phyloP scores from a whole-genome alignment of 1,284 basidiomycete genomes.

The Amylostereum areolatum region DNA sequence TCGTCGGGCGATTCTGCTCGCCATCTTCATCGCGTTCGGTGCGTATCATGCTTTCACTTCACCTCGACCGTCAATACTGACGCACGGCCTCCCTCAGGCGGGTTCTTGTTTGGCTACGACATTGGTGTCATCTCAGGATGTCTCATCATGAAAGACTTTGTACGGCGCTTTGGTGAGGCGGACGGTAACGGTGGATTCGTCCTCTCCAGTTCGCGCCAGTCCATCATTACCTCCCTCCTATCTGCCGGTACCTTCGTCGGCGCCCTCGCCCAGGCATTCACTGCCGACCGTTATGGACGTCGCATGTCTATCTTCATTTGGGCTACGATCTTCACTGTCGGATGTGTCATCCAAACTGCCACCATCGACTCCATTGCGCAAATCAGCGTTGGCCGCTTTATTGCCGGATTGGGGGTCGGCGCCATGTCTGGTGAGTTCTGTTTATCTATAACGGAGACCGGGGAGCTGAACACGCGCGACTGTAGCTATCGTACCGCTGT shows the following conservation, averaged over 20 bases:
- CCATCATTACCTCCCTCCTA: constrained; percentile 73
- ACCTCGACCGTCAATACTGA: background rate
- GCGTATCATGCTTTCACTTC: constrained; percentile 11
- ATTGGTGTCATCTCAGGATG: constrained; percentile 74
- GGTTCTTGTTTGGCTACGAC: constrained; percentile 64
- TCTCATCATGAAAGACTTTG: constrained; percentile 76
- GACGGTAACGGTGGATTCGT: constrained; percentile 43
- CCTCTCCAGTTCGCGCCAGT: constrained; percentile 59
- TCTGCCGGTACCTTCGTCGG: constrained; percentile 76
- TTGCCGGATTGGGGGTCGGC: constrained; percentile 74
- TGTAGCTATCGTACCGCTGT: constrained; percentile 71
- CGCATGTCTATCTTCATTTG: constrained; percentile 71
- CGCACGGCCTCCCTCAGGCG: too few species aligned
- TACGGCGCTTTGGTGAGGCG: constrained; percentile 57
- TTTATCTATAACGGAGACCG: too few species aligned
- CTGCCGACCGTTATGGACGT: constrained; percentile 69
- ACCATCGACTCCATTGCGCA: constrained; percentile 57
- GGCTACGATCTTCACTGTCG: constrained; percentile 70
- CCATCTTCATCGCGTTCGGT: constrained; percentile 55
- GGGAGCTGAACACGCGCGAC: too few species aligned
- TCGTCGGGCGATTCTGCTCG: constrained; percentile 51
- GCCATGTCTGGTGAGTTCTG: constrained; percentile 24
- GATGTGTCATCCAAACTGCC: constrained; percentile 66
- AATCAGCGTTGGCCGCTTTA: constrained; percentile 63
- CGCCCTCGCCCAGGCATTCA: constrained; percentile 69